A percentile compares a stretch with the other conserved stretches of the same genome.
Evolutionary conservation across 805 yeast genomes (phyloP).

Genomic region (Suhomyces sp.): DNA sequence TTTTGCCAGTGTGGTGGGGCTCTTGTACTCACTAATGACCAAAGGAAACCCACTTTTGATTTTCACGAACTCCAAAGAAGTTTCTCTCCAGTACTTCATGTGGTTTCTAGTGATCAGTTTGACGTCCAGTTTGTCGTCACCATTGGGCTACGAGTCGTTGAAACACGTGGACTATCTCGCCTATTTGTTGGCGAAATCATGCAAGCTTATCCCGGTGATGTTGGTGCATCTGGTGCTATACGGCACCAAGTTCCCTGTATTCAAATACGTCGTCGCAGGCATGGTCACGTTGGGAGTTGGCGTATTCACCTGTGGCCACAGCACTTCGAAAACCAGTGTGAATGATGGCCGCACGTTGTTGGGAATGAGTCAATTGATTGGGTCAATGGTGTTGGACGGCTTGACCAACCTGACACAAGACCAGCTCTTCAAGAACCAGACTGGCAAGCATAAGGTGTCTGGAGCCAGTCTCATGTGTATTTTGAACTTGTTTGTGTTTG

Average conservation of each 20-base stretch:
- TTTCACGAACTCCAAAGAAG: conserved; percentile 23
- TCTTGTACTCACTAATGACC: conserved; percentile 46
- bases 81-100: conserved; percentile 18
- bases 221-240: conserved; percentile 71
- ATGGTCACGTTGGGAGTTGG: conserved; percentile 83
- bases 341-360: conserved; percentile 42
- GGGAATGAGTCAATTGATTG: conserved; percentile 59
- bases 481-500: conserved; percentile 43
- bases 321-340: conserved; percentile 18
- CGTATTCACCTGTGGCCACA: conserved; percentile 57
- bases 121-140: conserved; percentile 79
- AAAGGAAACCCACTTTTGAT: conserved; percentile 29
- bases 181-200: conserved; percentile 82
- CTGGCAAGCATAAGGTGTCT: conserved; percentile 42
- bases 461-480: conserved; percentile 90
- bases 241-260: conserved; percentile 64
- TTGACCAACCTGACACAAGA: conserved; percentile 93
- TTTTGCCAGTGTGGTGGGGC: conserved; percentile 70
- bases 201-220: conserved; percentile 94
- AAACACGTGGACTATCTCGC: conserved; percentile 84
- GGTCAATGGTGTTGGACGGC: conserved; percentile 81
- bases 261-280: conserved; percentile 75
- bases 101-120: conserved; percentile 55
- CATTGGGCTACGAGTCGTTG: conserved; percentile 75
- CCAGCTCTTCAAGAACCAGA: conserved; percentile 57